phyloP scores from a whole-genome alignment of 2,329 filamentous ascomycete genomes.

The Alternaria angustiovoidea region DNA sequence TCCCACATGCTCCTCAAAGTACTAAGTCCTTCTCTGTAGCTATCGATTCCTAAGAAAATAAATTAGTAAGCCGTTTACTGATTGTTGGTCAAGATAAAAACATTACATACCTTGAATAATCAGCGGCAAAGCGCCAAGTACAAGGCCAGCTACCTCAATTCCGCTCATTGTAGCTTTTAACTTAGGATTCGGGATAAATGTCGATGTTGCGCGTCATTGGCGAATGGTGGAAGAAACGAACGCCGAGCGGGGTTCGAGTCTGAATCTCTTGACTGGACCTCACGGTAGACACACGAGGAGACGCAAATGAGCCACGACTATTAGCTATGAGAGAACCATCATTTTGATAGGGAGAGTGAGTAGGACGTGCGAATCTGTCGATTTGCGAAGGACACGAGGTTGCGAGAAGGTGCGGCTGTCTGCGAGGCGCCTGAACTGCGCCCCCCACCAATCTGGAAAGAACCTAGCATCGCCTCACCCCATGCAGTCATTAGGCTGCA shows the following conservation, averaged over 20 bases:
- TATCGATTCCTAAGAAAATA: slow-evolving; percentile 37
- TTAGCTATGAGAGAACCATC: not conserved
- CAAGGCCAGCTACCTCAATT: slow-evolving; percentile 43
- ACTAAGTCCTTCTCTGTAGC: slow-evolving; percentile 52
- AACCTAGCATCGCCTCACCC: slow-evolving; percentile 14
- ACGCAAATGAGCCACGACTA: not conserved
- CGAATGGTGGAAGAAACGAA: slow-evolving; percentile 5
- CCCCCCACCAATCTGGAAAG: slow-evolving; percentile 17
- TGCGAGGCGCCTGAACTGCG: slow-evolving; percentile 15
- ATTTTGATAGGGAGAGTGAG: not conserved
- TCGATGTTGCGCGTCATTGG: slow-evolving; percentile 14
- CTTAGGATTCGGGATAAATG: not conserved
- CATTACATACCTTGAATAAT: slow-evolving; percentile 42
- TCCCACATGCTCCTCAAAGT: slow-evolving; percentile 49
- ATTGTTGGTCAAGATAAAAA: slow-evolving; percentile 2
- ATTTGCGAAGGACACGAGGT: slow-evolving; percentile 4
- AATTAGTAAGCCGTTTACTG: slow-evolving; percentile 1
- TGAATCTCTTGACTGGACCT: slow-evolving; percentile 2
- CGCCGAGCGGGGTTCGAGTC: slow-evolving; percentile 17
- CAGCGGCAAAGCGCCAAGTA: slow-evolving; percentile 51
- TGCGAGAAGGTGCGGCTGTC: slow-evolving; percentile 4
- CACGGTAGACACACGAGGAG: slow-evolving; percentile 3
- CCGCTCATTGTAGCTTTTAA: slow-evolving; percentile 36
- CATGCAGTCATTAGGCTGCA: slow-evolving; percentile 3
- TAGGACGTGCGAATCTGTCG: not conserved